Percentiles rank a stretch among this genome's conserved stretches.
phyloP scores from a whole-genome alignment of 2,329 filamentous ascomycete genomes.

The Botrytis sinoallii region DNA sequence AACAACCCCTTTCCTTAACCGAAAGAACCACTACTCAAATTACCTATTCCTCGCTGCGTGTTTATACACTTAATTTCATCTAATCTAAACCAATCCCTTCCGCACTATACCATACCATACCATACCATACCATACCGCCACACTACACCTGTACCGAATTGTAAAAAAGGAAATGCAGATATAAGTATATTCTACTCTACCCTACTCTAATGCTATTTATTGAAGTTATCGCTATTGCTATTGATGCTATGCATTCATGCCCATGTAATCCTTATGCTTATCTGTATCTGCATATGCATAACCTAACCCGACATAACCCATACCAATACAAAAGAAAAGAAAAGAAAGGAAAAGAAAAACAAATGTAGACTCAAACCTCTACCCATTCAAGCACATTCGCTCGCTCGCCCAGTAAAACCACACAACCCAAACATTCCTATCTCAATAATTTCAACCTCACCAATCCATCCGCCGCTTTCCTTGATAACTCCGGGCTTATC shows the following conservation, averaged over 20 bases:
- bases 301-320: not conserved
- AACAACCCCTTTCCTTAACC: not conserved
- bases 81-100: no score
- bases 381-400: not conserved
- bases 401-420: not conserved
- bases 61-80: not conserved
- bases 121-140: no score
- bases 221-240: not conserved
- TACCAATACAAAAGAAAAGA: not conserved
- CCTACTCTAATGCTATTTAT: not conserved
- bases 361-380: not conserved
- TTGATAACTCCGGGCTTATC: conserved; percentile 39
- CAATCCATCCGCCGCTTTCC: conserved; percentile 51
- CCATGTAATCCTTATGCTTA: not conserved
- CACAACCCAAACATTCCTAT: not conserved
- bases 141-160: not conserved
- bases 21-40: not conserved
- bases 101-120: no score
- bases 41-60: not conserved
- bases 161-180: not conserved
- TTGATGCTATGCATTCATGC: not conserved
- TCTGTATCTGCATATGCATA: not conserved
- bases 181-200: not conserved
- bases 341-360: not conserved
- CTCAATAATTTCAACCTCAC: conserved; percentile 38